These are phyloP conservation scores for Tetrahymena malaccensis DNA, from an alignment of 73 alveolate genomes.

Conservation along the genomic window DNA sequence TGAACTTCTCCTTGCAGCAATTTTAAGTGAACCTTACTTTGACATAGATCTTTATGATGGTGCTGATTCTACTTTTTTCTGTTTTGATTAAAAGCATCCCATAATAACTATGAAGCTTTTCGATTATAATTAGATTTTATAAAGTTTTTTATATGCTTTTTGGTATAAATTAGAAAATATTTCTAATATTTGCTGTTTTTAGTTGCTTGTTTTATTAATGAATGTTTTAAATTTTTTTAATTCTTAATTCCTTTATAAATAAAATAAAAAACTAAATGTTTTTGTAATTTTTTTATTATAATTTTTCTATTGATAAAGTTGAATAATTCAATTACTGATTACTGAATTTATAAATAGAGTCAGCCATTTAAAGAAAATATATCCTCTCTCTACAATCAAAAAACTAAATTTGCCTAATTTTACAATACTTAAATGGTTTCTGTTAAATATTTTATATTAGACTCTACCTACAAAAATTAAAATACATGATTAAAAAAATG, in stretches of 20 bases:
- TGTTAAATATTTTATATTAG: too few relatives aligned
- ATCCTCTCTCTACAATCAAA: neutral
- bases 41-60: neutral
- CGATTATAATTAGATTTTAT: neutral
- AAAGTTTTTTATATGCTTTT: neutral
- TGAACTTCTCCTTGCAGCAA: neutral
- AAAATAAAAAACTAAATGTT: neutral
- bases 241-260: too few relatives aligned
- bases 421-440: too few relatives aligned
- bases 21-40: neutral
- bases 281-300: too few relatives aligned
- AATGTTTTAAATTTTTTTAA: too few relatives aligned
- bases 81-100: neutral
- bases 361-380: neutral
- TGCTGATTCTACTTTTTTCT: neutral
- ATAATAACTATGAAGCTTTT: neutral
- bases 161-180: too few relatives aligned
- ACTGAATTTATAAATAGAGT: neutral
- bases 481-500: too few relatives aligned
- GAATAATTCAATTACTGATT: neutral
- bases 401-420: too few relatives aligned
- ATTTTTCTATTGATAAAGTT: neutral
- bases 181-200: neutral
- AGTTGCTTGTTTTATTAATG: neutral
- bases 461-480: neutral